Percentiles rank a stretch among this genome's conserved stretches.
These are phyloP conservation scores for Dipodascus albidus DNA, from an alignment of 805 yeast genomes.

Conservation along the genomic window DNA sequence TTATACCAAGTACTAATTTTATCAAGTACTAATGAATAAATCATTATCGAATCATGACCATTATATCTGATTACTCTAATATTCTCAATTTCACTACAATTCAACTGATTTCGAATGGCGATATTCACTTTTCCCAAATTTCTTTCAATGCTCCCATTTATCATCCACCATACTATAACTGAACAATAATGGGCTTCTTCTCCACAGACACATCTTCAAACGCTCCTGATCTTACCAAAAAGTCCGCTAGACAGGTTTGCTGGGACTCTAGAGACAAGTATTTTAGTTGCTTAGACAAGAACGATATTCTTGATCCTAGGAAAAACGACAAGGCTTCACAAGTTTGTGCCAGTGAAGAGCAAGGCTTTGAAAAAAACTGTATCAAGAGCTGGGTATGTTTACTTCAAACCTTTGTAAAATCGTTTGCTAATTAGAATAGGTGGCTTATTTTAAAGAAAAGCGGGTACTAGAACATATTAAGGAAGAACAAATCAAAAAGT, in stretches of 20 bases:
- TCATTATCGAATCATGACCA: too few relatives aligned
- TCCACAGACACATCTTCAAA: conserved; percentile 22
- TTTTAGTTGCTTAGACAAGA: conserved; percentile 61
- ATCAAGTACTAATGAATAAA: too few relatives aligned
- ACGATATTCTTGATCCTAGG: conserved; percentile 58
- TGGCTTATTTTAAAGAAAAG: conserved; percentile 79
- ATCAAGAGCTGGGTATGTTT: conserved; percentile 62
- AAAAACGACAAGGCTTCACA: conserved; percentile 34
- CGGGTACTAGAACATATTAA: conserved; percentile 66
- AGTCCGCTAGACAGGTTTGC: conserved; percentile 62
- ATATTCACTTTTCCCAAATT: neutral
- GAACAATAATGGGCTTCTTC: conserved; percentile 41
- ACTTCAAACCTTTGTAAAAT: neutral
- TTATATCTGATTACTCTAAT: too few relatives aligned
- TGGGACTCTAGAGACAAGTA: conserved; percentile 83
- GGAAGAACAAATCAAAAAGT: conserved; percentile 53
- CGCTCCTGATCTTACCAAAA: conserved; percentile 40
- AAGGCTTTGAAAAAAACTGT: conserved; percentile 61
- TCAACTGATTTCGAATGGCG: neutral
- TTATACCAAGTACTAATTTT: too few relatives aligned
- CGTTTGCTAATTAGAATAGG: conserved; percentile 10
- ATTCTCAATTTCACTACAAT: too few relatives aligned
- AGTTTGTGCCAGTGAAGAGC: conserved; percentile 45
- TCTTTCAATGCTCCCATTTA: neutral
- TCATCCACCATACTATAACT: neutral